These are phyloP conservation scores for Porpolomopsis calyptriformis DNA, from an alignment of 768 basidiomycete genomes.

Conservation along the genomic window DNA sequence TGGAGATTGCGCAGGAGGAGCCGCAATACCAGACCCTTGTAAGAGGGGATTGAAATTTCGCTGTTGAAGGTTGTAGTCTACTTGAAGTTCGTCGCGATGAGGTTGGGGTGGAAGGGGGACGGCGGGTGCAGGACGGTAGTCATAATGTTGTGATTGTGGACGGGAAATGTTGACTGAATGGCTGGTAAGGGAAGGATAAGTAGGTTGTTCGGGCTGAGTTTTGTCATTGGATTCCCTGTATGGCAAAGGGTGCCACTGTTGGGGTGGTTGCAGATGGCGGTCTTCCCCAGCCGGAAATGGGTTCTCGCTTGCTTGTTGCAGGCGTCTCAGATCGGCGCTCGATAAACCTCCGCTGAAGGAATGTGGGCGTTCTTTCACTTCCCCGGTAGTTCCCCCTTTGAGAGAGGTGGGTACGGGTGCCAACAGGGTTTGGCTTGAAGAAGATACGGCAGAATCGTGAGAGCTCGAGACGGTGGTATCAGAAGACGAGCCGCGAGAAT, in stretches of 20 bases:
- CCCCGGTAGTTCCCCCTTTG: slow-evolving; percentile 40
- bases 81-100: slow-evolving; percentile 36
- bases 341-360: slow-evolving; percentile 76
- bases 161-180: slow-evolving; percentile 37
- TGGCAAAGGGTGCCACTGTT: slow-evolving; percentile 41
- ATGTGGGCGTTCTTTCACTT: slow-evolving; percentile 68
- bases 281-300: slow-evolving; percentile 25
- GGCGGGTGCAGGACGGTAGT: slow-evolving; percentile 35
- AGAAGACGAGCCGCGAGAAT: slow-evolving; percentile 77
- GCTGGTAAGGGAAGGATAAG: slow-evolving; percentile 60
- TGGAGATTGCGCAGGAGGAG: slow-evolving; percentile 31
- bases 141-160: slow-evolving; percentile 42
- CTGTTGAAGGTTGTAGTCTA: slow-evolving; percentile 50
- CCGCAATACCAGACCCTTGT: slow-evolving; percentile 20
- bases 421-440: slow-evolving; percentile 47
- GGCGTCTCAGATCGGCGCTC: slow-evolving; percentile 59
- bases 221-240: slow-evolving; percentile 42
- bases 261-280: slow-evolving; percentile 32
- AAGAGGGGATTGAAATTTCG: slow-evolving; percentile 42
- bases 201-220: slow-evolving; percentile 31
- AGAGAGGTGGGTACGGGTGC: slow-evolving; percentile 39
- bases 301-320: slow-evolving; percentile 56
- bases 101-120: slow-evolving; percentile 17
- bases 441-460: slow-evolving; percentile 43
- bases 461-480: slow-evolving; percentile 57